These are phyloP conservation scores for Metschnikowia peoriensis DNA, from an alignment of 805 yeast species.

Conservation along the genomic window DNA sequence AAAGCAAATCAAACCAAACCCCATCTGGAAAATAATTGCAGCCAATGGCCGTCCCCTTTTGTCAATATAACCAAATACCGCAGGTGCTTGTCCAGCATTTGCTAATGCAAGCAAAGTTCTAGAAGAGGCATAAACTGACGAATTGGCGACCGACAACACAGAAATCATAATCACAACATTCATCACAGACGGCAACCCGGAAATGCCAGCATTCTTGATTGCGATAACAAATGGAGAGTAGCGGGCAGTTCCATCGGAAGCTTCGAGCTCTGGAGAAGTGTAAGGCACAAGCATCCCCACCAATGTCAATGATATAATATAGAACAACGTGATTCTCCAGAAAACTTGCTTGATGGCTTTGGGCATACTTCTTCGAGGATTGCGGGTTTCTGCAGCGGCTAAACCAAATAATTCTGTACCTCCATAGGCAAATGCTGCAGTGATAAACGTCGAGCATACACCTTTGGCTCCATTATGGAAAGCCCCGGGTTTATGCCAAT, in stretches of 20 bases:
- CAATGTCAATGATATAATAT: constrained; percentile 39
- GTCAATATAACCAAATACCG: constrained; percentile 41
- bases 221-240: constrained; percentile 43
- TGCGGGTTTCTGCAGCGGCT: constrained; percentile 34
- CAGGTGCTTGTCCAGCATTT: constrained; percentile 68
- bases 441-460: constrained; percentile 36
- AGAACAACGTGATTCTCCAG: constrained; percentile 41
- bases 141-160: constrained; percentile 56
- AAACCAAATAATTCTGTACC: constrained; percentile 43
- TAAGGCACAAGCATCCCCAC: constrained; percentile 43
- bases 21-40: constrained; percentile 31
- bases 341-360: constrained; percentile 44
- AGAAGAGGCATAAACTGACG: constrained; percentile 68
- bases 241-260: constrained; percentile 32
- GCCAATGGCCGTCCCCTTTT: constrained; percentile 41
- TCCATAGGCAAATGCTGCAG: constrained; percentile 42
- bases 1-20: constrained; percentile 60
- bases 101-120: constrained; percentile 67
- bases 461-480: constrained; percentile 39
- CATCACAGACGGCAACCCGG: constrained; percentile 42
- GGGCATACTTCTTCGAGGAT: constrained; percentile 41
- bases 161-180: constrained; percentile 41
- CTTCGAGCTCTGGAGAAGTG: constrained; percentile 22
- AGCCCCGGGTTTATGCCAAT: constrained; percentile 38
- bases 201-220: constrained; percentile 40